These are phyloP conservation scores for Sambucus nigra DNA, from an alignment of 129 eudicot genomes.

Conservation along the genomic window DNA sequence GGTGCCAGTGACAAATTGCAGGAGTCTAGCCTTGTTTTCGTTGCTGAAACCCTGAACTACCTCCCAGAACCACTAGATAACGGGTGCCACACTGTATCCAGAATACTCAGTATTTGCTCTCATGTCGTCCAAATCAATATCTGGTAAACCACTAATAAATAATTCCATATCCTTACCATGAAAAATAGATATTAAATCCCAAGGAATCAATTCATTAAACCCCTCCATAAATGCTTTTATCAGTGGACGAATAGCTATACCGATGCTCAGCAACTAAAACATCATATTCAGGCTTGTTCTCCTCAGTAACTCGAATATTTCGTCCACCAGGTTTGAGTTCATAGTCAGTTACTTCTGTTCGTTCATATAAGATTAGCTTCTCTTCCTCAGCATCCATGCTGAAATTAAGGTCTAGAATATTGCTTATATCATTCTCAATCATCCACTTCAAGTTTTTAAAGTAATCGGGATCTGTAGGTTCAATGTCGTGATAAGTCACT, in stretches of 20 bases:
- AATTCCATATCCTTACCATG: slow-evolving; percentile 90
- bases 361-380: slow-evolving; percentile 78
- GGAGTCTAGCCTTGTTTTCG: slow-evolving; percentile 95
- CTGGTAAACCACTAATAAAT: slow-evolving; percentile 93
- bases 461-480: slow-evolving; percentile 95
- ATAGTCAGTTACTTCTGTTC: slow-evolving; percentile 84
- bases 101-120: slow-evolving; percentile 94
- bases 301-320: slow-evolving; percentile 90
- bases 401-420: slow-evolving; percentile 73
- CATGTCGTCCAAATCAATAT: slow-evolving; percentile 94
- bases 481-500: slow-evolving; percentile 98
- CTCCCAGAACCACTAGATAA: slow-evolving; percentile 99
- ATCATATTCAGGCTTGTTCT: slow-evolving; percentile 88
- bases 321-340: slow-evolving; percentile 94
- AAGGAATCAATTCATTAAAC: slow-evolving; percentile 64
- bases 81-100: slow-evolving; percentile 86
- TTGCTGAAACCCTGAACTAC: slow-evolving; percentile 89
- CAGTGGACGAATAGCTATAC: slow-evolving; percentile 97
- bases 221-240: slow-evolving; percentile 95
- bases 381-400: slow-evolving; percentile 99
- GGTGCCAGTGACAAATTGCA: slow-evolving; percentile 98
- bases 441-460: slow-evolving; percentile 95
- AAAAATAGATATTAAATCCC: slow-evolving; percentile 80
- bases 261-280: slow-evolving; percentile 96
- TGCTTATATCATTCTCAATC: slow-evolving; percentile 99